Conservation (phyloP, 2,329 filamentous ascomycete species). For the Seiridium unicorne region DNA sequence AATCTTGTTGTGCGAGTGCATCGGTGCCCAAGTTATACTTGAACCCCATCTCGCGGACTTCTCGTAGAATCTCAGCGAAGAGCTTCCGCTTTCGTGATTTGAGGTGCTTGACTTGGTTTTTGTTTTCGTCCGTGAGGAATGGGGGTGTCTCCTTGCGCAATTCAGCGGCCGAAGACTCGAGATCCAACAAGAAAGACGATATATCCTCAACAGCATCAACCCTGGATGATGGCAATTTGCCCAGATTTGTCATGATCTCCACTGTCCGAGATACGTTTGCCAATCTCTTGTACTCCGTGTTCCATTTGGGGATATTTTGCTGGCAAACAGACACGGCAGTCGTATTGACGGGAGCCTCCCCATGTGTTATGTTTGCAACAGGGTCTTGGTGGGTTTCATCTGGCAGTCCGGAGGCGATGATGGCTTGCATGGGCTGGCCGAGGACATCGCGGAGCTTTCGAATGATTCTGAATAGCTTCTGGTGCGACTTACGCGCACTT, state of each 20-base stretch:
- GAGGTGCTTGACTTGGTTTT: conserved; percentile 78
- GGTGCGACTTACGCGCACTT: conserved; percentile 85
- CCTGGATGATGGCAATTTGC: conserved; percentile 47
- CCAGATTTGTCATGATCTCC: conserved; percentile 69
- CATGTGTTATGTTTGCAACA: neutral
- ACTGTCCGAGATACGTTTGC: conserved; percentile 69
- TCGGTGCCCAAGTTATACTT: conserved; percentile 77
- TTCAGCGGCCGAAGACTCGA: conserved; percentile 67
- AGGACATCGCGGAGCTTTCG: conserved; percentile 84
- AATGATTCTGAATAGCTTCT: conserved; percentile 87
- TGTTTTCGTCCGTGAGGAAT: conserved; percentile 83
- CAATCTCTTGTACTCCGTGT: conserved; percentile 60
- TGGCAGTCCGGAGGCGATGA: conserved; percentile 60
- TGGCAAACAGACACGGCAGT: conserved; percentile 31
- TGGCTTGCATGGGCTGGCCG: conserved; percentile 68
- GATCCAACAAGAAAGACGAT: conserved; percentile 65
- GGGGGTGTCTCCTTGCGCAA: conserved; percentile 82
- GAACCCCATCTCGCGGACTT: conserved; percentile 85
- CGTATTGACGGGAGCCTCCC: conserved; percentile 23
- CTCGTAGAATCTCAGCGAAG: conserved; percentile 83
- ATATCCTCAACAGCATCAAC: conserved; percentile 60
- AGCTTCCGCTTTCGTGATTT: conserved; percentile 88
- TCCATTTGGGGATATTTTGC: conserved; percentile 35
- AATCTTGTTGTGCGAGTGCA: conserved; percentile 70
- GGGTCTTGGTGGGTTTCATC: conserved; percentile 35